phyloP scores from a whole-genome alignment of 2,329 filamentous ascomycete species.

The Cladobotryum protrusum region DNA sequence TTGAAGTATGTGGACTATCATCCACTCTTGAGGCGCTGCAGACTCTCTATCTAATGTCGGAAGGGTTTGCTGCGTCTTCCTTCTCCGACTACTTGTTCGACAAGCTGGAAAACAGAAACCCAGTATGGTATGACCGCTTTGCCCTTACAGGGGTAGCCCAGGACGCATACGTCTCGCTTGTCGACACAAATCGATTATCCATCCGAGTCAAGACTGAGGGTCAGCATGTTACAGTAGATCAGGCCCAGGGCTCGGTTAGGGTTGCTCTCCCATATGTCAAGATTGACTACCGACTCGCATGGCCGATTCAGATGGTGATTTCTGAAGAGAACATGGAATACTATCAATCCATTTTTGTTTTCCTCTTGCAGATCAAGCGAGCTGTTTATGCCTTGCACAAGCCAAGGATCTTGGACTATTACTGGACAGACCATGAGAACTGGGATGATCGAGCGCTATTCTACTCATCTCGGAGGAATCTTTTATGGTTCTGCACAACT shows the following conservation, averaged over 20 bases:
- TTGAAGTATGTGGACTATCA: slow-evolving; percentile 62
- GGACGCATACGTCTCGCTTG: slow-evolving; percentile 55
- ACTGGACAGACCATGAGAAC: slow-evolving; percentile 29
- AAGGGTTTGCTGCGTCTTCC: slow-evolving; percentile 60
- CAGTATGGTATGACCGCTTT: slow-evolving; percentile 73
- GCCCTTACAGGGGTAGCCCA: slow-evolving; percentile 72
- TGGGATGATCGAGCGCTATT: slow-evolving; percentile 43
- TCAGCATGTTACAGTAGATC: slow-evolving; percentile 36
- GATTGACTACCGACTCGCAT: slow-evolving; percentile 61
- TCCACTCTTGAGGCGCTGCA: slow-evolving; percentile 61
- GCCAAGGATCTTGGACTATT: slow-evolving; percentile 39
- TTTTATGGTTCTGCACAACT: slow-evolving; percentile 72
- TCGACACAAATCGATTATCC: slow-evolving; percentile 58
- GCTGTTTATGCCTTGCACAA: slow-evolving; percentile 61
- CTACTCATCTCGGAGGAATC: slow-evolving; percentile 57
- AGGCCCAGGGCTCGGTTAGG: slow-evolving; percentile 50
- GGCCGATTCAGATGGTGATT: slow-evolving; percentile 67
- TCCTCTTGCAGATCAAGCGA: slow-evolving; percentile 72
- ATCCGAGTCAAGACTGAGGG: slow-evolving; percentile 44
- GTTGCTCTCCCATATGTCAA: slow-evolving; percentile 54
- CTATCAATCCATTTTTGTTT: slow-evolving; percentile 68
- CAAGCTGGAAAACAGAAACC: slow-evolving; percentile 57
- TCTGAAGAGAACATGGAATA: slow-evolving; percentile 54
- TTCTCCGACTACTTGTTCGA: slow-evolving; percentile 69
- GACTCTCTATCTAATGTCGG: slow-evolving; percentile 67